Evolutionary conservation across 352 stramenopile species (phyloP), one percentile per base, ranked within the genome.

Genomic region (Globisporangium takayamanum): DNA sequence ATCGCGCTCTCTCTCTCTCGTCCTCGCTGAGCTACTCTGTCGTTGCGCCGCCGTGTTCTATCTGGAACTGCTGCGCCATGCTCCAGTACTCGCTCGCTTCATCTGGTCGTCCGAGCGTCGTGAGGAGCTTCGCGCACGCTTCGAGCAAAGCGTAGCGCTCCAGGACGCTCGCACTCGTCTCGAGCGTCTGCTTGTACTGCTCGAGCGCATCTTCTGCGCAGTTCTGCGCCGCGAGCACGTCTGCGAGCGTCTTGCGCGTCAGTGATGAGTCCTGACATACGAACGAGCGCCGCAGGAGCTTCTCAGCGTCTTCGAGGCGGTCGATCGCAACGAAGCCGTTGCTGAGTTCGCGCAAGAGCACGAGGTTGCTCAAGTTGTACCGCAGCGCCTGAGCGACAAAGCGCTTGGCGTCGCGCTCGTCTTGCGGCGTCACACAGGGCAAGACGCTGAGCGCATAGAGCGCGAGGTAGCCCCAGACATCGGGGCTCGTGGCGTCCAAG

Each of bases 401-500:
- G 14, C 72, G 70, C 50, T 74, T 68, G 4, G 65, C 78, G 18
- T 78, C 68, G 36, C 55, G 67, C 56, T 87, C 78, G 59, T 80
- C 66, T 22, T 72, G 63, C n/a, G 49, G 30, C 45, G 66, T 63
- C 26, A 74, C 55, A 20, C 50, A 36, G 20, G 64, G 12, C 8
- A 70, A 57, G 0, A 59, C 55, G 10, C 64, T 75, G 3, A 94
- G 70, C 33, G 75, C 67, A 1, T 77, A 49, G 14, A 95, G 68
- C 25, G 82, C 78, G 10, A 90, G 53, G 64, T 90, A 93, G 6
- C 80, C 84, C 86, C 84, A 94, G 0, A 91, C 79, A 18, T 91
- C 84, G 0, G 78, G 58, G 48, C 89, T 88, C 0, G 62, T 83
- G 26, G 50, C 30, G 57, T 95, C 84, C 25, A 91, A 55, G 46